Evolutionary conservation across 2,329 filamentous ascomycete species (phyloP), one percentile per base, ranked within the genome.

Genomic region (Aureobasidium sp.): DNA sequence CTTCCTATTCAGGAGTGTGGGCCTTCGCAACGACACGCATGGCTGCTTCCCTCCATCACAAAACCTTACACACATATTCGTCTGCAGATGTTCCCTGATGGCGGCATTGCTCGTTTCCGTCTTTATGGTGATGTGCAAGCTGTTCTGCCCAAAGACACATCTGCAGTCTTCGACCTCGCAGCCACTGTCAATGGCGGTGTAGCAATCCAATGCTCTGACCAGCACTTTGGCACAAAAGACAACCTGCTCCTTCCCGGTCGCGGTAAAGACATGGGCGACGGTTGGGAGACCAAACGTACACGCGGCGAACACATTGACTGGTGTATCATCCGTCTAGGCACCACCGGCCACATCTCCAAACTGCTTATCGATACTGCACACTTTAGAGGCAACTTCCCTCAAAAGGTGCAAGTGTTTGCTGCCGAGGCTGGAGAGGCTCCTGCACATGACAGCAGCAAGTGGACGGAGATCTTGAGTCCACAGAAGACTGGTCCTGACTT

Each of bases 251-350:
- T 92, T 3, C 89, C 89, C 0, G 89, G 88, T 2, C 81, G 89
- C 29, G 89, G 89, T 46, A 86, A 87, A 72, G 88, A 94, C 75
- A 94, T 94, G 90, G 88, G 89, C 56, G 90, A 93, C 72, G 90
- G 90, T 8, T 94, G 90, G 90, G 90, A 94, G 76, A 94, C 90
- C 62, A 85, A 87, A 67, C 82, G 90, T 60, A 90, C 88, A 39
- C 79, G 90, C 55, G 85, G 81, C 56, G 85, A 84, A 73, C 90
- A 94, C 73, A 77, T 89, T 24, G 90, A 94, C 74, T 94, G 90
- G 89, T 81, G 86, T n/a, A 85, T 93, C 67, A 83, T 94, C 66
- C 83, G 84, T 52, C 82, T 94, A 24, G 90, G 89, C 27, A 83
- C 84, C 0, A 80, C 83, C 5, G 87, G 84, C 8, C 79, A 79